Base-by-base conservation (phyloP, 805 yeast species). In the Maudiozyma bulderi region DNA sequence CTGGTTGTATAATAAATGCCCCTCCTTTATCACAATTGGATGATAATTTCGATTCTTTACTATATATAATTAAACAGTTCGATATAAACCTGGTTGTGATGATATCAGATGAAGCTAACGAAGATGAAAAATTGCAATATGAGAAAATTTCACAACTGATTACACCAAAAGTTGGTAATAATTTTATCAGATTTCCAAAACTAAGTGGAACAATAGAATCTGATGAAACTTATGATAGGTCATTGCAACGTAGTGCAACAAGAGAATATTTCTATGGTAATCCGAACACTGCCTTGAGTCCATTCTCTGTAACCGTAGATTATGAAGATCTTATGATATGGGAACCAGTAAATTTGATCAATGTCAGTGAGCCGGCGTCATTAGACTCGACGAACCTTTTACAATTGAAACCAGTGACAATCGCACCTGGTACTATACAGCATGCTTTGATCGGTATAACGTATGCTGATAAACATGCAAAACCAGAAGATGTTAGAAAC, bases 221-320 rank as follows among this genome's bases (percentile, higher is more conserved):
- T 31, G 91, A 84, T 51, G 91, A 82, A 47, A 71, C 77, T 10
- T 88, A 73, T 61, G 71, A 74, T 37, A 74, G 98, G 59, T 78
- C 82, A 37, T 47, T 76, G 26, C 98, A 91, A 64, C 87, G 89
- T 57, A 74, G 78, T 40, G 72, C 83, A 5, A 88, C 91, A 47
- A 80, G 81, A 60, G 95, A 90, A 60, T 93, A 93, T 65, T 93
- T 93, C 59, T 88, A 93, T 61, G 99, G 99, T 2, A 76, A 77
- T 6, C 67, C 74, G 15, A 74, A 74, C 43, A 75, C 79, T 5
- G 78, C 81, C 5, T 72, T 93, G 47, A 83, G 95, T 15, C 98
- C 99, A 2, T 90, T 82, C 65, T 85, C 95, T 5, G 78, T 88
- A 1, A 87, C 89, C 26, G 80, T 82, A 2, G 87, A 81, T 58